These are phyloP conservation scores for Dendrobium huoshanense DNA, from an alignment of 106 monocot genomes.

Conservation along the genomic window DNA sequence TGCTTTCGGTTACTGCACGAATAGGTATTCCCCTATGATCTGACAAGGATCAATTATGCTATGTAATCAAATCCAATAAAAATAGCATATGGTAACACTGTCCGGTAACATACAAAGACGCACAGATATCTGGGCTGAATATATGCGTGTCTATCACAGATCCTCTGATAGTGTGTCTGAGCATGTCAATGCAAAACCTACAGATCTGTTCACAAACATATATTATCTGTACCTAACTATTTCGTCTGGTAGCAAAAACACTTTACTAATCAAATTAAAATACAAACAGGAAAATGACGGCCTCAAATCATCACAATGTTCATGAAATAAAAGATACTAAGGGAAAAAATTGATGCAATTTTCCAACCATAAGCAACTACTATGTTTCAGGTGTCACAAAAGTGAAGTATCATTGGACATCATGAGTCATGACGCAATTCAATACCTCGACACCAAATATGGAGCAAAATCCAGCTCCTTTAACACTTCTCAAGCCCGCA, in stretches of 20 bases:
- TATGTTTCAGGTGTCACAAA: neutral
- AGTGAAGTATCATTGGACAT: neutral
- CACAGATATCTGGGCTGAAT: neutral
- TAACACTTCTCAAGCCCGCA: neutral
- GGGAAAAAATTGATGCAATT: neutral
- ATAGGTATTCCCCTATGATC: no score
- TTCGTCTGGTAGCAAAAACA: neutral
- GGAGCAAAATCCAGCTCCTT: neutral
- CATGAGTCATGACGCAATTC: slow-evolving; percentile 1
- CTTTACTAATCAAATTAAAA: neutral
- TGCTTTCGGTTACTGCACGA: neutral
- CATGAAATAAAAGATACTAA: neutral
- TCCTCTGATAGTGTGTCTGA: neutral
- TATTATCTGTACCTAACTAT: neutral
- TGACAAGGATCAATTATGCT: no score
- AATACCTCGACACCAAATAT: neutral
- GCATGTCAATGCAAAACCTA: neutral
- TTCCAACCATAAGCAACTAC: neutral
- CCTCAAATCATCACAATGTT: neutral
- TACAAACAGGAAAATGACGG: neutral
- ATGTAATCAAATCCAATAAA: no score
- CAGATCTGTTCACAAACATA: neutral
- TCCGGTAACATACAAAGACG: no score
- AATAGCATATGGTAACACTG: no score
- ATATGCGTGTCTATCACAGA: neutral